Conservation (phyloP, 768 basidiomycete genomes). For the Pleurotus citrinopileatus region DNA sequence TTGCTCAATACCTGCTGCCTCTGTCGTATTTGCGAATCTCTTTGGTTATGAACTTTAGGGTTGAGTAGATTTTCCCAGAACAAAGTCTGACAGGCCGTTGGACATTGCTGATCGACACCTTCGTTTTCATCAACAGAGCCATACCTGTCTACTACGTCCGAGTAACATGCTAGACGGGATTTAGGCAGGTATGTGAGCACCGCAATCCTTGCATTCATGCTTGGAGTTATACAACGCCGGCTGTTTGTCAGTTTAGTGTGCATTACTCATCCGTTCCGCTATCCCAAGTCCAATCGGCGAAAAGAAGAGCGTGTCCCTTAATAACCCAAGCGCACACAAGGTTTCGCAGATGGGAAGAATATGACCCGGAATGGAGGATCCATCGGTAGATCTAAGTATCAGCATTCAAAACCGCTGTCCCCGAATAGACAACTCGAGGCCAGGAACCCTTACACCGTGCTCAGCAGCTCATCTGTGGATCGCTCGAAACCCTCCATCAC, state of each 20-base stretch:
- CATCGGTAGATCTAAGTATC: constrained; percentile 3
- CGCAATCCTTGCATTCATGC: background rate
- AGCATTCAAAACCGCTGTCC: background rate
- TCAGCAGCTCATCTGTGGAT: constrained; percentile 1
- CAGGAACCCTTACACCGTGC: background rate
- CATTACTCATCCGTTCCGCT: constrained; percentile 1
- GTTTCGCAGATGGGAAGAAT: constrained; percentile 1
- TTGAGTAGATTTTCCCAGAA: too few relatives aligned
- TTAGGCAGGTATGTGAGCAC: background rate
- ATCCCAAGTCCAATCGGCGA: background rate
- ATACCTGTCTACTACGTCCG: background rate
- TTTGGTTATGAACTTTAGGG: too few relatives aligned
- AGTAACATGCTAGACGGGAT: background rate
- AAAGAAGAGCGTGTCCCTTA: background rate
- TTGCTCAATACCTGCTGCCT: background rate
- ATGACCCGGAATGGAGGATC: background rate
- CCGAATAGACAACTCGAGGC: constrained; percentile 5
- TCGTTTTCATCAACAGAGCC: background rate
- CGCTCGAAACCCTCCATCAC: background rate
- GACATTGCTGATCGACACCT: background rate
- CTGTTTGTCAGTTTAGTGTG: background rate
- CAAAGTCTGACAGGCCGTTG: background rate
- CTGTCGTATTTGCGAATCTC: too few relatives aligned
- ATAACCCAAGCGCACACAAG: background rate
- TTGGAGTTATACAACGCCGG: background rate